These are phyloP conservation scores for Rhizopus delemar DNA, from an alignment of 371 early-diverging fungal species.

Conservation along the genomic window DNA sequence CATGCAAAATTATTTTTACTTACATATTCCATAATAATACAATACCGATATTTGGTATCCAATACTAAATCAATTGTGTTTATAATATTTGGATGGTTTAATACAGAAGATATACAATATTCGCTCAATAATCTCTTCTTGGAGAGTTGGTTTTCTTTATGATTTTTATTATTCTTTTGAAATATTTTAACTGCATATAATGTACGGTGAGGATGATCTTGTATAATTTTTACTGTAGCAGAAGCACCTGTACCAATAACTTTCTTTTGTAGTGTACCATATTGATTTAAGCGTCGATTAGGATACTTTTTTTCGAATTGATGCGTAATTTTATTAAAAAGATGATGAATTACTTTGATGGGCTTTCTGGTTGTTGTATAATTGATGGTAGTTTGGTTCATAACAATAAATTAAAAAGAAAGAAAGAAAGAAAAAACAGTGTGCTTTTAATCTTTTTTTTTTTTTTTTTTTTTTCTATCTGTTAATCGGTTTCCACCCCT, in stretches of 20 bases:
- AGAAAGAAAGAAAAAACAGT: constrained; percentile 1
- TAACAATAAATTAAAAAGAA: constrained; percentile 6
- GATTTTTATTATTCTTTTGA: constrained; percentile 32
- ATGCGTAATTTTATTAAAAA: no score
- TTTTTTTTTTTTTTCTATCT: constrained; percentile 14
- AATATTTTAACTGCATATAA: constrained; percentile 61
- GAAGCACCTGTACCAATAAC: constrained; percentile 33
- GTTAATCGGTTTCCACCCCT: background rate
- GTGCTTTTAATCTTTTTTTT: constrained; percentile 5
- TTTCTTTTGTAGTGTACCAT: constrained; percentile 19
- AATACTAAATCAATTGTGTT: constrained; percentile 70
- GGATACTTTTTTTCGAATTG: no score
- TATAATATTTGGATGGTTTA: constrained; percentile 69
- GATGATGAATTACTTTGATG: background rate
- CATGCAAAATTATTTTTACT: constrained; percentile 1
- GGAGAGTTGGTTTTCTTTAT: constrained; percentile 59
- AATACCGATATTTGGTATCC: constrained; percentile 52
- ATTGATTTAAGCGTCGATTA: constrained; percentile 10
- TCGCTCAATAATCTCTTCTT: constrained; percentile 69
- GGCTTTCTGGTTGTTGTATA: background rate
- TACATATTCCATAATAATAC: constrained; percentile 72
- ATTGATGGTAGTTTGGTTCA: background rate
- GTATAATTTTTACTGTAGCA: constrained; percentile 20
- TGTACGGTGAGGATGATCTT: background rate
- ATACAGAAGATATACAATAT: constrained; percentile 67